Evolutionary conservation across 1,284 basidiomycete species (phyloP).

Genomic region (Ceratobasidium sp.): DNA sequence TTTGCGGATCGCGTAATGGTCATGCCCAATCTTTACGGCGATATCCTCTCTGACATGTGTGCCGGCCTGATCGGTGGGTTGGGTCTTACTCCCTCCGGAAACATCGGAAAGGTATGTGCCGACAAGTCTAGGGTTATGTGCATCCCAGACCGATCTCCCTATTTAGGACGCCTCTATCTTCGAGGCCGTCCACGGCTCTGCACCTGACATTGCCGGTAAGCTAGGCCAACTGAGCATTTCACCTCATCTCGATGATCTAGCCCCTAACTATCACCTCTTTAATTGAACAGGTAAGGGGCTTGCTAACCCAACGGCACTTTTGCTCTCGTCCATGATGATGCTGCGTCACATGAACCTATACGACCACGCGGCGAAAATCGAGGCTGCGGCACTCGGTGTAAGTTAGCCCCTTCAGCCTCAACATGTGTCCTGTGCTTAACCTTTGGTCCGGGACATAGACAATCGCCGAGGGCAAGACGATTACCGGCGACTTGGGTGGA

Average conservation of each 20-base stretch:
- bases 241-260: conserved; percentile 14
- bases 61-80: conserved; percentile 98
- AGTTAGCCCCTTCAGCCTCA: conserved; percentile 54
- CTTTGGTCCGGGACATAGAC: conserved; percentile 65
- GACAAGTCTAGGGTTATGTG: neutral
- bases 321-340: conserved; percentile 98
- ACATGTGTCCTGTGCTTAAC: conserved; percentile 35
- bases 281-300: conserved; percentile 85
- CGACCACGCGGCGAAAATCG: conserved; percentile 89
- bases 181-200: conserved; percentile 98
- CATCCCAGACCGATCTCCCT: neutral
- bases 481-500: conserved; percentile 93
- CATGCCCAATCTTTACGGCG: conserved; percentile 99
- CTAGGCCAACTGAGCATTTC: conserved; percentile 10
- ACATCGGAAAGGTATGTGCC: conserved; percentile 85
- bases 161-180: conserved; percentile 96
- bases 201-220: conserved; percentile 84
- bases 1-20: conserved; percentile 99
- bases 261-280: conserved; percentile 35
- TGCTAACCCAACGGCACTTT: conserved; percentile 97
- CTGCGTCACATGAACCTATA: conserved; percentile 94
- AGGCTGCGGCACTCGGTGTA: conserved; percentile 88
- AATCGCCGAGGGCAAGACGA: conserved; percentile 92
- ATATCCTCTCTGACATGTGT: conserved; percentile 99
- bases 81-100: conserved; percentile 97